Percentiles rank a stretch among this genome's conserved stretches.
These are phyloP conservation scores for Gracilaria domingensis DNA, from an alignment of 23 red algal species.

Conservation along the genomic window DNA sequence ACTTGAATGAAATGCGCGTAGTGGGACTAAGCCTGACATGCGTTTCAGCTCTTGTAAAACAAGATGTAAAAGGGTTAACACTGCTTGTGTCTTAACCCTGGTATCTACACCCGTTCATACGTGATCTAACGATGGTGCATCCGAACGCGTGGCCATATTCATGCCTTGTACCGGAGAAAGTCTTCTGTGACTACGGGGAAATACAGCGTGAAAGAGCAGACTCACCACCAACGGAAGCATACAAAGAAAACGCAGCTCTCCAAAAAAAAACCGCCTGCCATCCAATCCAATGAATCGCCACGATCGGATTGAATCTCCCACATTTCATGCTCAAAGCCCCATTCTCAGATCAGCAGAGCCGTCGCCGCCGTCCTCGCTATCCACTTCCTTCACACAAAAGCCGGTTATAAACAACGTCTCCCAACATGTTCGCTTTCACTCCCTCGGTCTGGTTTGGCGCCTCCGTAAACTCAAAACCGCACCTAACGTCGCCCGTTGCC, in stretches of 20 bases:
- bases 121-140: too few relatives aligned
- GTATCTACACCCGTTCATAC: too few relatives aligned
- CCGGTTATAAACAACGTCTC: not conserved
- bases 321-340: not conserved
- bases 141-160: too few relatives aligned
- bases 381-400: too few relatives aligned
- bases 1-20: not conserved
- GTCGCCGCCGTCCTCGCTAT: not conserved
- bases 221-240: too few relatives aligned
- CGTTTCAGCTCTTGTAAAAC: too few relatives aligned
- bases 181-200: too few relatives aligned
- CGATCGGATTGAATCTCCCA: constrained; percentile 13
- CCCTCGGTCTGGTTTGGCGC: constrained; percentile 30
- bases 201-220: too few relatives aligned
- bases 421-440: constrained; percentile 30
- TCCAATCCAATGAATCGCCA: not conserved
- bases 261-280: too few relatives aligned
- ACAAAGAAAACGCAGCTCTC: too few relatives aligned
- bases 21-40: not conserved
- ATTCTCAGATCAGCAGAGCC: not conserved
- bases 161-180: too few relatives aligned
- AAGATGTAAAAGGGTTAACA: too few relatives aligned
- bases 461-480: constrained; percentile 4
- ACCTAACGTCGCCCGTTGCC: not conserved
- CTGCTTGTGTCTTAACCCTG: not conserved